Percentiles rank a stretch among this genome's conserved stretches.
phyloP scores from a whole-genome alignment of 495 filamentous ascomycete species.

The Paragyromitra xinjiangensis region DNA sequence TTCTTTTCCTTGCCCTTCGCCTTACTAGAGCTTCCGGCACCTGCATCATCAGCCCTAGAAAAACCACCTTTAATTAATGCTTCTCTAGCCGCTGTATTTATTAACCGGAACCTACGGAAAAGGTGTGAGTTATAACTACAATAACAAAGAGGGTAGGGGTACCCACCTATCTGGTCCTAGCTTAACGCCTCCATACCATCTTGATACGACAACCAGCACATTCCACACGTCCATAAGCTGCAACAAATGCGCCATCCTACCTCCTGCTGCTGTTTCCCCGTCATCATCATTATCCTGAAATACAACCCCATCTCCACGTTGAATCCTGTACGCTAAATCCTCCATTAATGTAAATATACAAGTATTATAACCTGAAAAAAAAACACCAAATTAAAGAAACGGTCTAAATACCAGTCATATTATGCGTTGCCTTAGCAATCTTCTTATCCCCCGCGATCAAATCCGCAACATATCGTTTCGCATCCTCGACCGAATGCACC shows the following conservation, averaged over 20 bases:
- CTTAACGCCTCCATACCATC: conserved; percentile 93
- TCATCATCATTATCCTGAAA: conserved; percentile 96
- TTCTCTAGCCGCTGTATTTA: conserved; percentile 85
- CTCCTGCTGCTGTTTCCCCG: conserved; percentile 93
- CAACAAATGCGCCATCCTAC: conserved; percentile 84
- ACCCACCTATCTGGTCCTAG: conserved; percentile 77
- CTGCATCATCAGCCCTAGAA: conserved; percentile 62
- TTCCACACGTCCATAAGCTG: conserved; percentile 95
- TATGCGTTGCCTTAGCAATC: conserved; percentile 85
- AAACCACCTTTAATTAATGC: conserved; percentile 82
- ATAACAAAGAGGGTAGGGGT: background rate
- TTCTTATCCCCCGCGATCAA: conserved; percentile 80
- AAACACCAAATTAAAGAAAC: background rate
- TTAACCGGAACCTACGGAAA: conserved; percentile 72
- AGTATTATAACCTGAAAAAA: background rate
- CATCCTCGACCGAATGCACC: conserved; percentile 74
- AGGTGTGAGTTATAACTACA: background rate
- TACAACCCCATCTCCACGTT: conserved; percentile 62
- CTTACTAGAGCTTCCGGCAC: conserved; percentile 28
- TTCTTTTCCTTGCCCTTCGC: conserved; percentile 66
- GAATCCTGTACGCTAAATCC: conserved; percentile 66
- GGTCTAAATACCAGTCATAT: conserved; percentile 69
- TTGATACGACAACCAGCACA: conserved; percentile 88
- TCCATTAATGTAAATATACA: background rate
- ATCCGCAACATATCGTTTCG: conserved; percentile 72